These are phyloP conservation scores for Populus alba DNA, from an alignment of 345 rosid species.

Conservation along the genomic window DNA sequence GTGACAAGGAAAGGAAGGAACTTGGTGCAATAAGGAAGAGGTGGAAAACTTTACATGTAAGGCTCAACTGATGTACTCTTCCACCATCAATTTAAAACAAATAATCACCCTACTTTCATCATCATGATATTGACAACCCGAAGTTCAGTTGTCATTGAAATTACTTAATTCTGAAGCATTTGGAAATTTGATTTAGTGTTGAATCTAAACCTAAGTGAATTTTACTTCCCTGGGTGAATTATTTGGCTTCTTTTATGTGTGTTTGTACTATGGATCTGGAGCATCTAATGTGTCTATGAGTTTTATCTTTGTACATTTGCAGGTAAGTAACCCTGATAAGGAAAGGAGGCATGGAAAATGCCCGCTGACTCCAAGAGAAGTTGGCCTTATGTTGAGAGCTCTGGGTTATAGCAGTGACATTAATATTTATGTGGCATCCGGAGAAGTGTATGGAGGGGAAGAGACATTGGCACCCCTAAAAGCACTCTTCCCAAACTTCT, in stretches of 20 bases:
- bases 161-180: background rate
- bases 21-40: constrained; percentile 82
- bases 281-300: background rate
- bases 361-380: constrained; percentile 95
- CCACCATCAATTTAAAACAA: background rate
- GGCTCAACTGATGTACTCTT: constrained; percentile 22
- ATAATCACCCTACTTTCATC: background rate
- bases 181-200: background rate
- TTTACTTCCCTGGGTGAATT: background rate
- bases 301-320: constrained; percentile 24
- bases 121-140: background rate
- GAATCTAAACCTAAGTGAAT: background rate
- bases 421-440: constrained; percentile 96
- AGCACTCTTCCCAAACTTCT: constrained; percentile 82
- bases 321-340: constrained; percentile 75
- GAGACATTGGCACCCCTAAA: constrained; percentile 76
- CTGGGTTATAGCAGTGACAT: constrained; percentile 89
- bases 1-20: constrained; percentile 79
- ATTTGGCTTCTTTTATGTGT: background rate
- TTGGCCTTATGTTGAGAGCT: constrained; percentile 94
- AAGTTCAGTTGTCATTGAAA: background rate
- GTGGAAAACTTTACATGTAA: constrained; percentile 97
- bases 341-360: constrained; percentile 97
- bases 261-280: background rate
- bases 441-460: constrained; percentile 90